Conservation (phyloP, 352 stramenopile species). For the Pythium sukuiense region DNA sequence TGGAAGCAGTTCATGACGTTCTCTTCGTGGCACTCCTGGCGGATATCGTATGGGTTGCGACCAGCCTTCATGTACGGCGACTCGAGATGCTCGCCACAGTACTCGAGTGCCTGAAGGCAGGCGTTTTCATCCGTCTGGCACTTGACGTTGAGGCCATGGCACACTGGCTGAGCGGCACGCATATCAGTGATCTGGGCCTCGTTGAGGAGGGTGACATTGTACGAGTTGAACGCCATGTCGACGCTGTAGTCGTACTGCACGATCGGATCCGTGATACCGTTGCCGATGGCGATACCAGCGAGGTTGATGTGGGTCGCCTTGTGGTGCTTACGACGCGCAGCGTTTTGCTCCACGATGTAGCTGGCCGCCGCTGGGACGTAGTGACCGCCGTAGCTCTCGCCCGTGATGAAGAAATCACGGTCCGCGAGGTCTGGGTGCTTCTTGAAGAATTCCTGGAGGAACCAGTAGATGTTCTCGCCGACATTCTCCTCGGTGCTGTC, state of each 20-base stretch:
- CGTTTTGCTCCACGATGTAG: conserved; percentile 41
- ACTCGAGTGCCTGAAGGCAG: conserved; percentile 55
- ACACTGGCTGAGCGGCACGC: conserved; percentile 53
- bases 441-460: conserved; percentile 54
- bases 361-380: conserved; percentile 45
- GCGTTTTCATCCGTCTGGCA: conserved; percentile 47
- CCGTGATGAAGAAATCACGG: conserved; percentile 48
- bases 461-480: conserved; percentile 53
- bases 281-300: conserved; percentile 67
- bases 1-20: conserved; percentile 71
- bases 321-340: conserved; percentile 27
- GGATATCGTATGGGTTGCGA: conserved; percentile 80
- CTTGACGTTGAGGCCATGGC: conserved; percentile 40
- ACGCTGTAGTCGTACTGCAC: conserved; percentile 65
- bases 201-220: conserved; percentile 55
- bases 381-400: conserved; percentile 64
- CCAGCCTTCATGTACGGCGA: conserved; percentile 41
- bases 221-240: conserved; percentile 72
- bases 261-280: conserved; percentile 66
- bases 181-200: conserved; percentile 18
- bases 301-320: conserved; percentile 41
- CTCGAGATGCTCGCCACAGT: conserved; percentile 53
- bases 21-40: conserved; percentile 47
- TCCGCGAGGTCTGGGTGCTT: conserved; percentile 43
- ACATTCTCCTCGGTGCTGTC: conserved; percentile 43